Base-by-base conservation (phyloP, 2,329 filamentous ascomycete species). In the Ploettnerulaceae sp. region DNA sequence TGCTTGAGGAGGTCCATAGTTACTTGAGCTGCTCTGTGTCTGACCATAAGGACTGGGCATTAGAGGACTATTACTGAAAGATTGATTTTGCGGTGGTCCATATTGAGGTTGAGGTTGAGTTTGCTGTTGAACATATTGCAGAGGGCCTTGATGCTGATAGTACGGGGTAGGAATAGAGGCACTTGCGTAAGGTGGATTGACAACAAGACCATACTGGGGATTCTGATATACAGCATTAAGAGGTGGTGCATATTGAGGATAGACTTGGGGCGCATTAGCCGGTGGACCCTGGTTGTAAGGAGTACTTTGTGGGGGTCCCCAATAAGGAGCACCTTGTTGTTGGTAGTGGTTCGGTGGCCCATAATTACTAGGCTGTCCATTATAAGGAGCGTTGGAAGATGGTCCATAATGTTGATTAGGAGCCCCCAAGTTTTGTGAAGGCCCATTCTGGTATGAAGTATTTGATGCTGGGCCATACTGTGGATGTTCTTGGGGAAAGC, bases 1-100 rank as follows among this genome's bases (percentile, higher is more conserved):
- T 31, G 47, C 46, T 24, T 55, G 53, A 9, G 45, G 47, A 28
- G 47, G 42, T 12, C 41, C 44, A 32, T 54, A 53, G 8, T 53
- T 44, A 15, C 44, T 44, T 15, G 47, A 49, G 37, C 50, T 50
- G 11, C 11, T 25, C 25, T 53, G 53, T 32, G 48, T 43, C 17
- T 15, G 37, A 4, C 42, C 47, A 33, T 52, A 52, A 8, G 33
- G 39, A 15, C 25, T 20, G n/a, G 38, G 33, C 2, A 40, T 20
- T 24, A 38, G 45, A 18, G 39, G 34, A 14, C 24, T 36, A 45
- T 32, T 38, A 12, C 39, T 12, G 26, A 34, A 43, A 25, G 45
- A 42, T 12, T 35, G 38, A 20, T 45, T 39, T 28, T 32, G n/a
- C 15, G 36, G 47, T 8, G 32, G 51, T 9, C 42, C 31, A 48